phyloP scores from a whole-genome alignment of 371 early-diverging fungal genomes.

The Mortierella sp. region DNA sequence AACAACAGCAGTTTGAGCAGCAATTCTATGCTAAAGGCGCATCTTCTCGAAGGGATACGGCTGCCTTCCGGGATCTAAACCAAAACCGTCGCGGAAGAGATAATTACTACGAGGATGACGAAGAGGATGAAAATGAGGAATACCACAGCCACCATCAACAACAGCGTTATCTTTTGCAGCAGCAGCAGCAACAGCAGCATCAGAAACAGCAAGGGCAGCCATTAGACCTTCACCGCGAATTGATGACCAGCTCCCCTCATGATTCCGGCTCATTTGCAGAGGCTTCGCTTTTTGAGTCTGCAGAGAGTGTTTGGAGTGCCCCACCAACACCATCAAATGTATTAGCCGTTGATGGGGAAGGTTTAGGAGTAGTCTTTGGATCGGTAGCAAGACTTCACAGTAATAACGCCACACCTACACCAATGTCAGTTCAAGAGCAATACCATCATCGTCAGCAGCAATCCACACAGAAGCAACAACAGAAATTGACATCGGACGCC shows the following conservation, averaged over 20 bases:
- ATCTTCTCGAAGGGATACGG: slow-evolving; percentile 35
- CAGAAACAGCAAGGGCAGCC: slow-evolving; percentile 26
- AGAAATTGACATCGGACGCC: not conserved
- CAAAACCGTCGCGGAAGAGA: slow-evolving; percentile 30
- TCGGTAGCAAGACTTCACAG: slow-evolving; percentile 17
- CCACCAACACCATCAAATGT: slow-evolving; percentile 24
- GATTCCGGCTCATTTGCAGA: slow-evolving; percentile 46
- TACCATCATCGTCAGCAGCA: slow-evolving; percentile 16
- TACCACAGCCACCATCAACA: slow-evolving; percentile 14
- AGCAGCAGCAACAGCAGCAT: slow-evolving; percentile 10
- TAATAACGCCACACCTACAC: slow-evolving; percentile 48
- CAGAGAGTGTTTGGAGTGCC: slow-evolving; percentile 55
- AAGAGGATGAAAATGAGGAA: slow-evolving; percentile 21
- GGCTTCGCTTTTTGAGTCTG: slow-evolving; percentile 40
- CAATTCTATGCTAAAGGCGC: slow-evolving; percentile 40
- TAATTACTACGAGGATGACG: slow-evolving; percentile 28
- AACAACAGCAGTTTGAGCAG: slow-evolving; percentile 48
- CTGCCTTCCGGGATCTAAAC: slow-evolving; percentile 34
- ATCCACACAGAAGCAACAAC: slow-evolving; percentile 9
- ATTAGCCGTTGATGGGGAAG: slow-evolving; percentile 10
- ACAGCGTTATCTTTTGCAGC: slow-evolving; percentile 16
- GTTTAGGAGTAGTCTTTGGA: not conserved
- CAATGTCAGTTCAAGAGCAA: slow-evolving; percentile 48
- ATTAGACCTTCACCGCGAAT: slow-evolving; percentile 39
- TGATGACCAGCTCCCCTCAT: slow-evolving; percentile 48